Conservation (phyloP, 306 rosid genomes). For the Trifolium pratense region DNA sequence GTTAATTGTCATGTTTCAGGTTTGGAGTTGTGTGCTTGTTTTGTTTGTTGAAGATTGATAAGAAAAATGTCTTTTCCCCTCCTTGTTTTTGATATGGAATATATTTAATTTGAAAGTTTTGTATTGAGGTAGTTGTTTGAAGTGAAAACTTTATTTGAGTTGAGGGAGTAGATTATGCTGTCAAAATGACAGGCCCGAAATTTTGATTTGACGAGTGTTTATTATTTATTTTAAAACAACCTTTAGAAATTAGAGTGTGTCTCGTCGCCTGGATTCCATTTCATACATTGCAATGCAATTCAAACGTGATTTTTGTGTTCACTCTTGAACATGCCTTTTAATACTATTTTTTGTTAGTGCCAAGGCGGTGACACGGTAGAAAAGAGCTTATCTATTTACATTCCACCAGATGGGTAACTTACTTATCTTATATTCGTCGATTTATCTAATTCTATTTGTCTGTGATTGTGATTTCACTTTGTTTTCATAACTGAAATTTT, state of each 20-base stretch:
- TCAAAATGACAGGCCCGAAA: background rate
- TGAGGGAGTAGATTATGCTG: conserved; percentile 20
- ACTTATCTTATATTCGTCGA: conserved; percentile 13
- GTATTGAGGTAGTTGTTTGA: background rate
- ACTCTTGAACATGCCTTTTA: conserved; percentile 7
- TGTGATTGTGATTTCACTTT: conserved; percentile 13
- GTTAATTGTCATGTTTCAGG: conserved; percentile 23
- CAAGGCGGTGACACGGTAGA: conserved; percentile 75
- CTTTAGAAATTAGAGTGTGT: conserved; percentile 23
- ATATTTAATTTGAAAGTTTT: conserved; percentile 10
- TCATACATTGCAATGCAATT: background rate
- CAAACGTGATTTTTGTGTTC: conserved; percentile 4
- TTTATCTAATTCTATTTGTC: conserved; percentile 28
- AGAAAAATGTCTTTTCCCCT: background rate
- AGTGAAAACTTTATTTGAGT: conserved; percentile 1
- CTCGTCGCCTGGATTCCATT: conserved; percentile 18
- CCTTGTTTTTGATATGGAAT: conserved; percentile 2
- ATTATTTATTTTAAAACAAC: conserved; percentile 11
- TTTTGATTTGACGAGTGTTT: conserved; percentile 5
- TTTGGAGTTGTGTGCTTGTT: conserved; percentile 12
- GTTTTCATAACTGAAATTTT: conserved; percentile 39
- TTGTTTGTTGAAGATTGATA: conserved; percentile 5
- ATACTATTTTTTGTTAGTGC: conserved; percentile 59
- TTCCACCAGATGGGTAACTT: conserved; percentile 70
- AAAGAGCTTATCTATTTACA: conserved; percentile 62